Evolutionary conservation across 2,329 filamentous ascomycete species (phyloP).

Genomic region (Sclerotinia sclerotiorum): DNA sequence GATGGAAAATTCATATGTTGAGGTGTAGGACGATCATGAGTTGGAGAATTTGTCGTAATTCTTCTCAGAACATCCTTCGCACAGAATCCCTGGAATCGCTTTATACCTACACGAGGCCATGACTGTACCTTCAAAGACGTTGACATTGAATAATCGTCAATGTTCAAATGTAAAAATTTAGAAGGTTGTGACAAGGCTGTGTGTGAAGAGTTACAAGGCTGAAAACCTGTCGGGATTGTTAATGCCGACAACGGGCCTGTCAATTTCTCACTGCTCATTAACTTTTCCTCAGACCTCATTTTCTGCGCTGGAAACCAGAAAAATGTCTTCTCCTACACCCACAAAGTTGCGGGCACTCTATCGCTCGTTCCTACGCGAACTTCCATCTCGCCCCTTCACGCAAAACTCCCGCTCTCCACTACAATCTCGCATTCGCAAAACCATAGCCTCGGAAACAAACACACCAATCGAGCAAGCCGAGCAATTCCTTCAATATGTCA

Average conservation of each 20-base stretch:
- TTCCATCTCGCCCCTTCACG: constrained; percentile 65
- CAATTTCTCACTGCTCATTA: background rate
- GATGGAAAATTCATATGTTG: constrained; percentile 19
- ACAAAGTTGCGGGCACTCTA: constrained; percentile 73
- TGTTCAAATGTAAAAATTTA: background rate
- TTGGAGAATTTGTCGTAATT: constrained; percentile 10
- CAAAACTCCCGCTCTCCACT: constrained; percentile 61
- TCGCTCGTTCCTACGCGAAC: constrained; percentile 83
- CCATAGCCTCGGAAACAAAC: constrained; percentile 50
- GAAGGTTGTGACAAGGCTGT: constrained; percentile 8
- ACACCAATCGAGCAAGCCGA: constrained; percentile 56
- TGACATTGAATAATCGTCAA: constrained; percentile 20
- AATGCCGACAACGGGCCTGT: background rate
- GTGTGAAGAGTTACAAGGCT: background rate
- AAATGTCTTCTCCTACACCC: constrained; percentile 40
- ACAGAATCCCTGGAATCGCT: background rate
- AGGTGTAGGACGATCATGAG: constrained; percentile 15
- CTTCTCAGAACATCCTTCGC: background rate
- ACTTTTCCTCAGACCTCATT: constrained; percentile 5
- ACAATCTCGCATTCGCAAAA: constrained; percentile 65
- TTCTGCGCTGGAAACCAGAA: constrained; percentile 10
- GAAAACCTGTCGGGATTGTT: constrained; percentile 15
- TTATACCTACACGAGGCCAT: constrained; percentile 20
- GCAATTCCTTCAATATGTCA: constrained; percentile 77
- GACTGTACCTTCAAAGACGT: constrained; percentile 21